Evolutionary conservation across 2,329 filamentous ascomycete species (phyloP).

Genomic region (Stagonosporopsis cucurbitacearum): DNA sequence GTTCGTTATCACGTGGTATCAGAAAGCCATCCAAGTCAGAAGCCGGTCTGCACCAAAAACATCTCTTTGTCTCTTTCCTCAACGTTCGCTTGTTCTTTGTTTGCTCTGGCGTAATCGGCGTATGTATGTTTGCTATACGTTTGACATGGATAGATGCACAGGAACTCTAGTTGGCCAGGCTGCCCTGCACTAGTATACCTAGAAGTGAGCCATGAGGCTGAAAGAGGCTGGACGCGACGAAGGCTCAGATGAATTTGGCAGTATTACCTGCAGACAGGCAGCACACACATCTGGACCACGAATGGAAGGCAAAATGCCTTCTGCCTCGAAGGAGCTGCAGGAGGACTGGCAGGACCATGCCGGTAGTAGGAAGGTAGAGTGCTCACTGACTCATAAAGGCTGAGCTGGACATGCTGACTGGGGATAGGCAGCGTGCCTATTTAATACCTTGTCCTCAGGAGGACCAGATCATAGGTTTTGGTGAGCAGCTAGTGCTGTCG

Average conservation of each 20-base stretch:
- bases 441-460: neutral
- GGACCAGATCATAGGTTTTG: neutral
- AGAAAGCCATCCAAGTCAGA: neutral
- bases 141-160: neutral
- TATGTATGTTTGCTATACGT: neutral
- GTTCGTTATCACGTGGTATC: neutral
- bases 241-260: neutral
- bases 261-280: neutral
- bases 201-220: neutral
- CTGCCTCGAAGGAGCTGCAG: neutral
- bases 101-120: neutral
- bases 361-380: neutral
- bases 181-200: neutral
- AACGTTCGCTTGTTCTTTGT: neutral
- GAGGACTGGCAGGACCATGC: neutral
- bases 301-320: neutral
- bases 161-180: neutral
- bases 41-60: neutral
- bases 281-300: neutral
- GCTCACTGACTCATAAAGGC: neutral
- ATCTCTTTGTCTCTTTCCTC: neutral
- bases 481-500: neutral
- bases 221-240: neutral
- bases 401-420: neutral
- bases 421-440: neutral